Percentiles rank a stretch among this genome's conserved stretches.
These are phyloP conservation scores for Crithidia mellificae DNA, from an alignment of 208 protist species.

Conservation along the genomic window DNA sequence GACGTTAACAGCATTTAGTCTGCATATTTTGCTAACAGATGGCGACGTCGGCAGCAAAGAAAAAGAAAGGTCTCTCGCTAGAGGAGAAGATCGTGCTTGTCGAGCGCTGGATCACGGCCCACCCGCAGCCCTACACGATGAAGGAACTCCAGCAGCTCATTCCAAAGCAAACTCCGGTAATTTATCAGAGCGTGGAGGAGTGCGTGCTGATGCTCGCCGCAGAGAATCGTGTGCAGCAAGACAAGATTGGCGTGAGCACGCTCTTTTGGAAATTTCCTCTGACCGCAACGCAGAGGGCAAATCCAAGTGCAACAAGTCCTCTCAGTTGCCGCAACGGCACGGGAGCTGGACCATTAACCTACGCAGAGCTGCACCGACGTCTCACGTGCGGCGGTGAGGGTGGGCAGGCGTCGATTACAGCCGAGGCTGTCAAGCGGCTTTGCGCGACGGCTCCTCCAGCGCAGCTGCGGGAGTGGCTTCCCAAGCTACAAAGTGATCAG, in stretches of 20 bases:
- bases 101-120: conserved; percentile 57
- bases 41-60: conserved; percentile 32
- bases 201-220: conserved; percentile 78
- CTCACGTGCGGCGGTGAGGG: not conserved
- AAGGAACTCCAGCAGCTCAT: conserved; percentile 73
- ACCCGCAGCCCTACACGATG: conserved; percentile 76
- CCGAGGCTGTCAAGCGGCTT: not conserved
- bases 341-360: conserved; percentile 6
- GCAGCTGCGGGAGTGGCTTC: conserved; percentile 12
- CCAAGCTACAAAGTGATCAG: not conserved
- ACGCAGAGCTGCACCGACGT: conserved; percentile 16
- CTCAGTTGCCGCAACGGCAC: not conserved
- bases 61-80: conserved; percentile 84
- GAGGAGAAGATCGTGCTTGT: conserved; percentile 78
- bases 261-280: conserved; percentile 83
- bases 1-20: too few relatives aligned
- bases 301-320: not conserved
- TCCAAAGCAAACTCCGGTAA: conserved; percentile 74
- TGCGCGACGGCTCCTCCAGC: conserved; percentile 1
- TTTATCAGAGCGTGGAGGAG: conserved; percentile 84
- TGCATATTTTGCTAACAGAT: conserved; percentile 2
- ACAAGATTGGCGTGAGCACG: conserved; percentile 73
- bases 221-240: conserved; percentile 62
- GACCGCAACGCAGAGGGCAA: conserved; percentile 38
- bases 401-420: not conserved